Conservation (phyloP, 2,329 filamentous ascomycete species). For the Ascochyta koolunga region DNA sequence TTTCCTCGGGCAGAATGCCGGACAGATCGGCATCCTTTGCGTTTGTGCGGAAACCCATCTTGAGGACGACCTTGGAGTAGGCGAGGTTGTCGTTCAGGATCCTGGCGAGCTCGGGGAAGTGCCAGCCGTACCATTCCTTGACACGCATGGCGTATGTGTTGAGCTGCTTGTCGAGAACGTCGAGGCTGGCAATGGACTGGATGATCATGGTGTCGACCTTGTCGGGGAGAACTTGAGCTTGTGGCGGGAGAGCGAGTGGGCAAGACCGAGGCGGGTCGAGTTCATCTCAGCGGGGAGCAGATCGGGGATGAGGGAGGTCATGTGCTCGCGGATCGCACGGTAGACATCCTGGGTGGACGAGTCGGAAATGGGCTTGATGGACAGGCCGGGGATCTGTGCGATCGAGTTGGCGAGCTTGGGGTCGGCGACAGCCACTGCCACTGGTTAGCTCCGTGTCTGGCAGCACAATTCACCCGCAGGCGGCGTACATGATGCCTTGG, state of each 20-base stretch:
- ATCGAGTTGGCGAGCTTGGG: slow-evolving; percentile 90
- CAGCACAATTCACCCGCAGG: background rate
- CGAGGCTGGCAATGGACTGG: slow-evolving; percentile 85
- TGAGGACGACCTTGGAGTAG: slow-evolving; percentile 85
- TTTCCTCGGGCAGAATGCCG: slow-evolving; percentile 86
- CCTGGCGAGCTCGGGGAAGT: slow-evolving; percentile 97
- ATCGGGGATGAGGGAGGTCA: slow-evolving; percentile 88
- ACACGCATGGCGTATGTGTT: slow-evolving; percentile 99
- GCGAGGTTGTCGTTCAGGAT: slow-evolving; percentile 81
- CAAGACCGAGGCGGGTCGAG: slow-evolving; percentile 94
- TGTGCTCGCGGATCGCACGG: slow-evolving; percentile 89
- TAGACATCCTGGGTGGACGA: slow-evolving; percentile 85
- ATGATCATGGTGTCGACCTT: slow-evolving; percentile 99
- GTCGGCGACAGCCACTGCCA: slow-evolving; percentile 80
- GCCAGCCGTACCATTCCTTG: slow-evolving; percentile 99
- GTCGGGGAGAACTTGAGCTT: slow-evolving; percentile 98
- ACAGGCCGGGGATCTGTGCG: slow-evolving; percentile 86
- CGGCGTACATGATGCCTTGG: slow-evolving; percentile 75
- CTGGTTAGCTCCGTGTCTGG: slow-evolving; percentile 16
- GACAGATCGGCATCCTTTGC: slow-evolving; percentile 77
- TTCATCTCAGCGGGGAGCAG: slow-evolving; percentile 84
- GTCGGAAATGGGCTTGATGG: slow-evolving; percentile 83
- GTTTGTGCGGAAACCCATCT: slow-evolving; percentile 87
- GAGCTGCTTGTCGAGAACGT: slow-evolving; percentile 97
- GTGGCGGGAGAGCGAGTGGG: slow-evolving; percentile 89